These are phyloP conservation scores for Ogataea saltuana DNA, from an alignment of 805 yeast genomes.

Conservation along the genomic window DNA sequence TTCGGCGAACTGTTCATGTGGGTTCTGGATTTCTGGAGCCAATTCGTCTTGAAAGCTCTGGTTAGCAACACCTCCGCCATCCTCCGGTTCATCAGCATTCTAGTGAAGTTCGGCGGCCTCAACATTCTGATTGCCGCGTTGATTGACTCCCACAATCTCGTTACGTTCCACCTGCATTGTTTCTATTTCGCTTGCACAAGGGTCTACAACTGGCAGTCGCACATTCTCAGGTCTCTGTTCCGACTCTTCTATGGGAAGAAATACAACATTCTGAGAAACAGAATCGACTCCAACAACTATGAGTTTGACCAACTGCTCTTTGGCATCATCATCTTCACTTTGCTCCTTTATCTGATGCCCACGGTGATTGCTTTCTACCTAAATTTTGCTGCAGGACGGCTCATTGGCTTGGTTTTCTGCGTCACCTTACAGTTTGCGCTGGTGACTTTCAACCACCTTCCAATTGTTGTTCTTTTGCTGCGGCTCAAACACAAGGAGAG, in stretches of 20 bases:
- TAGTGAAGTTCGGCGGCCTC: conserved; percentile 48
- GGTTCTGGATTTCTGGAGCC: conserved; percentile 73
- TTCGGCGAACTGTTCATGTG: conserved; percentile 85
- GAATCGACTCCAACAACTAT: conserved; percentile 84
- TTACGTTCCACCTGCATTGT: conserved; percentile 71
- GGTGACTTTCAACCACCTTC: conserved; percentile 77
- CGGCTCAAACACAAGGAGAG: conserved; percentile 76
- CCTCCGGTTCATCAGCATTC: conserved; percentile 15
- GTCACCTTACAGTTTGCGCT: conserved; percentile 59
- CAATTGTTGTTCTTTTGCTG: conserved; percentile 78
- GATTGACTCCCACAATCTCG: conserved; percentile 62
- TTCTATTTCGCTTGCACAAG: conserved; percentile 80
- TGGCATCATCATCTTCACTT: conserved; percentile 86
- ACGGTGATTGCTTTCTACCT: conserved; percentile 84
- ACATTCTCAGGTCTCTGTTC: conserved; percentile 68
- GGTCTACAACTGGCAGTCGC: conserved; percentile 73
- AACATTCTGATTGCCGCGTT: conserved; percentile 67
- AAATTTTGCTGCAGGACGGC: conserved; percentile 62
- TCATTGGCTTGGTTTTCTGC: conserved; percentile 48
- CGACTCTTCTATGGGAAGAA: conserved; percentile 88
- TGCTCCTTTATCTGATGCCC: conserved; percentile 76
- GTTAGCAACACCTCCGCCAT: conserved; percentile 16
- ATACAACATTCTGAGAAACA: conserved; percentile 75
- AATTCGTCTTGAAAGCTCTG: conserved; percentile 19
- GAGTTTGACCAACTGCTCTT: conserved; percentile 82